These are phyloP conservation scores for Fusarium fracticaudum DNA, from an alignment of 2,329 filamentous ascomycete species.

Conservation along the genomic window DNA sequence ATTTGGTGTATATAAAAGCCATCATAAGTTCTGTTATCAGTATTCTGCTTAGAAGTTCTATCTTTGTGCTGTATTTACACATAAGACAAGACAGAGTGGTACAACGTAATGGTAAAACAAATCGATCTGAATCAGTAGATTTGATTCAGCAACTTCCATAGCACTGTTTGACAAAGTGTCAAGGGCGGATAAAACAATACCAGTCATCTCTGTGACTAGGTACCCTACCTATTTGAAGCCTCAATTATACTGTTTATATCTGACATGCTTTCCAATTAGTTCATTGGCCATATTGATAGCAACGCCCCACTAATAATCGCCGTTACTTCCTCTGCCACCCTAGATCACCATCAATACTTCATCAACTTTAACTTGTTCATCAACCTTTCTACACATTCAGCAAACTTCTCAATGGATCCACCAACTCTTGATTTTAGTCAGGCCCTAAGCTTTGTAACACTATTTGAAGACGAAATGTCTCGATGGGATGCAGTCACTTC, in stretches of 20 bases:
- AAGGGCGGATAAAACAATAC: neutral
- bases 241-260: neutral
- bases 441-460: neutral
- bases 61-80: no score
- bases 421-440: neutral
- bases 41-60: neutral
- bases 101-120: neutral
- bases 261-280: neutral
- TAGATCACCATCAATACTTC: neutral
- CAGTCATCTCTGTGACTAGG: neutral
- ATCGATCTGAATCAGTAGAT: neutral
- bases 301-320: conserved; percentile 35
- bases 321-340: neutral
- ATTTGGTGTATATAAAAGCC: no score
- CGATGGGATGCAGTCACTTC: conserved; percentile 51
- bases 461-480: conserved; percentile 45
- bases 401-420: neutral
- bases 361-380: neutral
- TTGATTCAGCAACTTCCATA: neutral
- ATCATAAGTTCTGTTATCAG: neutral
- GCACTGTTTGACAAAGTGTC: neutral
- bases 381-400: neutral
- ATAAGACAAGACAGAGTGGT: neutral
- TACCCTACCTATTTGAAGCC: neutral
- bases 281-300: conserved; percentile 47